phyloP scores from a whole-genome alignment of 768 basidiomycete genomes.

The Pholiota microspora region DNA sequence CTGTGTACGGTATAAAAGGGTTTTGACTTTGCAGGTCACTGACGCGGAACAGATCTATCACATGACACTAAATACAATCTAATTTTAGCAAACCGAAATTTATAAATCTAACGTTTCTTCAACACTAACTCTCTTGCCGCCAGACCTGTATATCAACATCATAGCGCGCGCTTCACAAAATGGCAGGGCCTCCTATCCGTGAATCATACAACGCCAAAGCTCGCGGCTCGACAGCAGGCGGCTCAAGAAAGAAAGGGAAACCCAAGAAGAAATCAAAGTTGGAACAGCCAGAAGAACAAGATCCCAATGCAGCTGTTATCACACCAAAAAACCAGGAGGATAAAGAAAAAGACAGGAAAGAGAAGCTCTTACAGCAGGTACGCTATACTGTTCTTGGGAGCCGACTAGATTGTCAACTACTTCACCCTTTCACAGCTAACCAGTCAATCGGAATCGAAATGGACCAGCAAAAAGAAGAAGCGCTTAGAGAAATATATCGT shows the following conservation, averaged over 20 bases:
- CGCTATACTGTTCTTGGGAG: conserved; percentile 1
- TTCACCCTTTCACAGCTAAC: conserved; percentile 35
- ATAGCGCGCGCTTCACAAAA: not conserved
- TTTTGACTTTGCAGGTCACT: no score
- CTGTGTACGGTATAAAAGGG: no score
- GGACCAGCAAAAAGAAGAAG: conserved; percentile 84
- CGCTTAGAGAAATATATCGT: conserved; percentile 92
- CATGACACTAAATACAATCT: conserved; percentile 5
- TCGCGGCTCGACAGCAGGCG: conserved; percentile 57
- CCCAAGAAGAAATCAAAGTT: conserved; percentile 24
- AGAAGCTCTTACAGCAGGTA: conserved; percentile 63
- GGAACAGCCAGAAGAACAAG: conserved; percentile 26
- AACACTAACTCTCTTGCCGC: not conserved
- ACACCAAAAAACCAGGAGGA: conserved; percentile 57
- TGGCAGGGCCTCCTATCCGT: conserved; percentile 25
- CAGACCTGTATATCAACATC: conserved; percentile 5
- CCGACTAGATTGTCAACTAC: conserved; percentile 4
- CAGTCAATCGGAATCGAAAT: conserved; percentile 62
- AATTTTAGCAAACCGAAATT: conserved; percentile 10
- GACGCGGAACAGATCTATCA: not conserved
- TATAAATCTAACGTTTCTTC: not conserved
- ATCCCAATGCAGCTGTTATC: conserved; percentile 60
- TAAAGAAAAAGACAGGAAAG: conserved; percentile 58
- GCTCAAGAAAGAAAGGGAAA: conserved; percentile 64
- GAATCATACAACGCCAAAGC: conserved; percentile 64